These are phyloP conservation scores for Coniella vitis DNA, from an alignment of 2,329 filamentous ascomycete genomes.

Conservation along the genomic window DNA sequence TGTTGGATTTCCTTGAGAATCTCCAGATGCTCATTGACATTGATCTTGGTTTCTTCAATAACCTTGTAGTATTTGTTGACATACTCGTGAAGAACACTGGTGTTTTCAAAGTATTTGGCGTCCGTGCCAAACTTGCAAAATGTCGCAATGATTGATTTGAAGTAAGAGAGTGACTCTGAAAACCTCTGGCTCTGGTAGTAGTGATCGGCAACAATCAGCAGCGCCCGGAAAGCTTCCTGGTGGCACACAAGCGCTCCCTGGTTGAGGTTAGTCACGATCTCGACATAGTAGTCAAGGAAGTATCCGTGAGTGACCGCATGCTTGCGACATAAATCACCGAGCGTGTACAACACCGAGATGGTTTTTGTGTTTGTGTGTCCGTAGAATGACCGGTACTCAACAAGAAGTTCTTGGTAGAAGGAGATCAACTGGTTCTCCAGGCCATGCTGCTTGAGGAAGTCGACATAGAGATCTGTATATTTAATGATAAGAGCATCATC, in stretches of 20 bases:
- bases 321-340: not conserved
- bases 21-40: not conserved
- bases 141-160: not conserved
- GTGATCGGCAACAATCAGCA: not conserved
- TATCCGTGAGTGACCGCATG: slow-evolving; percentile 1
- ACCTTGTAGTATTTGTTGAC: not conserved
- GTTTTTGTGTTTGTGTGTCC: not conserved
- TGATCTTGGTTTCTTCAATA: not conserved
- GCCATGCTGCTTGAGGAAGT: not conserved
- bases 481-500: not conserved
- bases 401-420: not conserved
- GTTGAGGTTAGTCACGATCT: slow-evolving; percentile 1
- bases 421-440: not conserved
- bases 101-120: not conserved
- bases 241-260: not conserved
- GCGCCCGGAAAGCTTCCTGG: not conserved
- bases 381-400: slow-evolving; percentile 2
- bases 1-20: slow-evolving; percentile 1
- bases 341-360: not conserved
- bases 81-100: not conserved
- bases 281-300: slow-evolving; percentile 1
- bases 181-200: slow-evolving; percentile 1
- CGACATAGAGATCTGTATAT: not conserved
- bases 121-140: not conserved
- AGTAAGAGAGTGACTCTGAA: not conserved